Percentiles rank a stretch among this genome's conserved stretches.
Evolutionary conservation across 371 early-diverging fungal genomes (phyloP).

Genomic region (Apophysomyces variabilis): DNA sequence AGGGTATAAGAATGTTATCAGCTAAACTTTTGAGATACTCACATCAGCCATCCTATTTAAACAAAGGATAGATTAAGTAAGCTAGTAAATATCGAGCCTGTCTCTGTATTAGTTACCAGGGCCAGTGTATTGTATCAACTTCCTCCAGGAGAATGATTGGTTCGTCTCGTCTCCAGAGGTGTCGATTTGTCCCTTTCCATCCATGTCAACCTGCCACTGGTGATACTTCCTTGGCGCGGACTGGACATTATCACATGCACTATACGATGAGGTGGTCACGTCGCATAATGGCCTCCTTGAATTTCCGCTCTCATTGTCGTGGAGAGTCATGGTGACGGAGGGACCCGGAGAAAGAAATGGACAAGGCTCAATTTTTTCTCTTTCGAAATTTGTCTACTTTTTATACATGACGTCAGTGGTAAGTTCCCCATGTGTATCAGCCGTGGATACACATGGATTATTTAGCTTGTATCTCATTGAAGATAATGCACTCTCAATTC

Average conservation of each 20-base stretch:
- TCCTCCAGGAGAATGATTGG: slow-evolving; percentile 45
- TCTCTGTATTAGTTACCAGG: slow-evolving; percentile 40
- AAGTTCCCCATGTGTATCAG: too few species aligned
- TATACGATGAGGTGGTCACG: neutral
- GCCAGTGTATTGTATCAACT: slow-evolving; percentile 55
- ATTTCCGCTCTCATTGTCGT: slow-evolving; percentile 1
- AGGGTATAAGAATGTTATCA: neutral
- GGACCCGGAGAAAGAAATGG: neutral
- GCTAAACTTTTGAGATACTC: slow-evolving; percentile 14
- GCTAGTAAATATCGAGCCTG: neutral
- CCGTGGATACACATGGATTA: too few species aligned
- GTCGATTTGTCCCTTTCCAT: slow-evolving; percentile 41
- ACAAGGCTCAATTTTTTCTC: neutral
- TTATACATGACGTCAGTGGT: too few species aligned
- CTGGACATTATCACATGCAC: neutral
- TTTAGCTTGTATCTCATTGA: too few species aligned
- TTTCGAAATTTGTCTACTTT: neutral
- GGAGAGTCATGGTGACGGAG: slow-evolving; percentile 2
- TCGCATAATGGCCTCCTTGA: neutral
- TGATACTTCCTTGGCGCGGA: neutral
- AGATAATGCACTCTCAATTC: too few species aligned
- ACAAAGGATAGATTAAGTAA: neutral
- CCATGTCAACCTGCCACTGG: slow-evolving; percentile 28
- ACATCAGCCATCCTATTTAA: slow-evolving; percentile 50
- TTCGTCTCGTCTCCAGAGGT: slow-evolving; percentile 28